These are phyloP conservation scores for Epichloe hybrida DNA, from an alignment of 2,329 filamentous ascomycete genomes.

Conservation along the genomic window DNA sequence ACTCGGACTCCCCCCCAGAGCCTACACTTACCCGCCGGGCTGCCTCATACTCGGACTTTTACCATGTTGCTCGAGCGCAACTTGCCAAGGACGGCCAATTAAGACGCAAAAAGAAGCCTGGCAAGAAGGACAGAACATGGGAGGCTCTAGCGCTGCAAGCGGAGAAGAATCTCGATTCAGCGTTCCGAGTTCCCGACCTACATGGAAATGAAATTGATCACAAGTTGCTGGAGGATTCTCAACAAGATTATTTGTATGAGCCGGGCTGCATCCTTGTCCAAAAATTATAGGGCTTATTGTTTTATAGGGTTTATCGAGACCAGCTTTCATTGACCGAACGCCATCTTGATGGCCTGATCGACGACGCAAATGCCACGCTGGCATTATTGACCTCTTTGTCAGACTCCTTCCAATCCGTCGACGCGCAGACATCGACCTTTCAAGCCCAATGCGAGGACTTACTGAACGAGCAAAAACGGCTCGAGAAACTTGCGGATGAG, in stretches of 20 bases:
- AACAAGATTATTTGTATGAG: slow-evolving; percentile 68
- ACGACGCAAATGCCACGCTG: slow-evolving; percentile 64
- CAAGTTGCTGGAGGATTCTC: slow-evolving; percentile 65
- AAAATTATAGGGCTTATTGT: slow-evolving; percentile 13
- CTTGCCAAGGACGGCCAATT: slow-evolving; percentile 34
- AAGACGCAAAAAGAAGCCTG: slow-evolving; percentile 24
- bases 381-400: slow-evolving; percentile 66
- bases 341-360: slow-evolving; percentile 67
- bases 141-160: slow-evolving; percentile 31
- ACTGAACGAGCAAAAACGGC: slow-evolving; percentile 64
- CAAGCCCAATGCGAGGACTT: slow-evolving; percentile 84
- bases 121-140: slow-evolving; percentile 30
- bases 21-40: slow-evolving; percentile 52
- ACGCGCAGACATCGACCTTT: slow-evolving; percentile 84
- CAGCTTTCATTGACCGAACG: slow-evolving; percentile 69
- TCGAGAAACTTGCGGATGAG: slow-evolving; percentile 67
- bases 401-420: slow-evolving; percentile 75
- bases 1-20: slow-evolving; percentile 44
- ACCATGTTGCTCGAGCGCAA: slow-evolving; percentile 46
- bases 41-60: slow-evolving; percentile 66
- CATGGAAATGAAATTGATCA: slow-evolving; percentile 36
- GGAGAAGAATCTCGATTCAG: slow-evolving; percentile 13
- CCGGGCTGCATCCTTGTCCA: no score
- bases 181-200: slow-evolving; percentile 1
- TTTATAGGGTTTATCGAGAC: slow-evolving; percentile 56